Evolutionary conservation across 306 rosid species (phyloP), one percentile per base, ranked within the genome.

Genomic region (Fragaria nilgerrensis): DNA sequence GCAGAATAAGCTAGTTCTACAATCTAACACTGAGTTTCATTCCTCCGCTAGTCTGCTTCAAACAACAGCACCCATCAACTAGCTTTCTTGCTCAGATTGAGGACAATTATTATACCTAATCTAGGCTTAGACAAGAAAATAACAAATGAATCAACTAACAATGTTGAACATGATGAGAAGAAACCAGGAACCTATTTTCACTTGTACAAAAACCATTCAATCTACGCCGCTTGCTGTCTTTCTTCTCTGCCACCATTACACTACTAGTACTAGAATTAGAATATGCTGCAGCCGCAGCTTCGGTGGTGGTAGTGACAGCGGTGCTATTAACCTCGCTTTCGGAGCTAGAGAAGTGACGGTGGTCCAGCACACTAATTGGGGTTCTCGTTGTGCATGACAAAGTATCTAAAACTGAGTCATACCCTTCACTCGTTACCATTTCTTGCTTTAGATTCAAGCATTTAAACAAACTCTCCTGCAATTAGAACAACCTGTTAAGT

Each of bases 401-500:
- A 34, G 81, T 79, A 16, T 84, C 86, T 25, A 68, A 70, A 50
- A 43, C 63, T 43, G 85, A 75, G 64, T 79, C 79, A 1, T 59
- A 75, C 66, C 77, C 82, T 75, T 79, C 83, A 47, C 25, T 75
- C 76, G 43, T 64, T 70, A 41, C 23, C 83, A 78, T 80, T 78
- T 86, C 88, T 83, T 77, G 84, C 87, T 87, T 79, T 76, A 78
- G 64, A 43, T 52, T 79, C 77, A 78, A 77, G 87, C 96, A 90
- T 58, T 73, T 84, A 36, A 59, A 55, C 73, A 90, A 56, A 59
- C 80, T 78, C 74, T 86, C 93, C 97, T 92, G 78, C 41, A 84
- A 62, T 27, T 63, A 73, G 48, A 66, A 20, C 32, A 58, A 41
- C 15, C 6, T 19, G 41, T 36, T 49, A 15, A 27, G 43, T 27